Evolutionary conservation across 352 stramenopile species (phyloP), one percentile per base, ranked within the genome.

Genomic region (Pythium coloratum): DNA sequence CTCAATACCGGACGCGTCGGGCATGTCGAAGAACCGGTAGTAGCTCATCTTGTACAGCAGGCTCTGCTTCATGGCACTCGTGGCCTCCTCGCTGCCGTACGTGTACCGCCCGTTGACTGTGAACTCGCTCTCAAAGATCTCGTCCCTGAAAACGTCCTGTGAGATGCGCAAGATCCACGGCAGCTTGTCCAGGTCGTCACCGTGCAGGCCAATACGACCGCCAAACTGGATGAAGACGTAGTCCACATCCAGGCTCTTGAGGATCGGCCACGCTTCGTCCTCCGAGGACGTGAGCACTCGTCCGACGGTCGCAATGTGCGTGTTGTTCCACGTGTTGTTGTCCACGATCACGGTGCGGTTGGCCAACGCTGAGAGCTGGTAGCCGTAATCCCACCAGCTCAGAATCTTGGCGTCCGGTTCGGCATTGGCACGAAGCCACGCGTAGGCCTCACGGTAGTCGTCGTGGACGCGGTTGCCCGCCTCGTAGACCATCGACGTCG

Each of bases 321-420:
- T 98, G 72, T 98, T 97, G 75, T 98, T 98, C 95, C 95, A 98
- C 56, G 95, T 98, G 67, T 98, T 98, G 78, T 98, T 98, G 78
- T 98, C 95, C 2, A 98, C 95, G 47, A 94, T 71, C 28, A 94
- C 83, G 0, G 86, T 96, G 49, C 88, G 88, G 62, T 96, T 96
- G 10, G 88, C 84, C 13, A 94, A 67, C 7, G 80, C 84, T 12
- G 88, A 89, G 34, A 96, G 78, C 59, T 96, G 88, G 66, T 96
- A 96, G 13, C 88, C 88, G 51, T 96, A 96, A 67, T 96, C 86
- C 88, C 88, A 96, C 88, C 88, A 96, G 55, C 78, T 82, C 13
- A 96, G 67, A 30, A 96, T 80, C 64, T 84, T 90, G 0, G 86
- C 85, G 50, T 94, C 74, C 18, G 73, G 70, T 0, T 72, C 70